phyloP scores from a whole-genome alignment of 73 alveolate species.

The Effrenium voratum region DNA sequence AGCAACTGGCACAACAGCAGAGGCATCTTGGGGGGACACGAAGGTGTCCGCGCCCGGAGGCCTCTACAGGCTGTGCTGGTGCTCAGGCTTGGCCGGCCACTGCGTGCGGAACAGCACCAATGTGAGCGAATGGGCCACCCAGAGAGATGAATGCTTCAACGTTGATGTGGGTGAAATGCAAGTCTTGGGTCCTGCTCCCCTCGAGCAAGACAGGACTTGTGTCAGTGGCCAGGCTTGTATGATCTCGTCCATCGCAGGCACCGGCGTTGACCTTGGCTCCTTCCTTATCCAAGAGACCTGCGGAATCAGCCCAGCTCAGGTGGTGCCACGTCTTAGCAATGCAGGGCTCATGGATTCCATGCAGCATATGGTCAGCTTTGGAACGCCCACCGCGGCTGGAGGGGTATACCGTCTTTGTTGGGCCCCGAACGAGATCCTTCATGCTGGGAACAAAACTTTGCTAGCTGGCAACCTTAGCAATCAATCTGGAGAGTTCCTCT shows the following conservation, averaged over 20 bases:
- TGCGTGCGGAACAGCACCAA: background rate
- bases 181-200: background rate
- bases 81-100: background rate
- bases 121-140: background rate
- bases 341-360: constrained; percentile 25
- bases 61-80: constrained; percentile 54
- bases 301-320: background rate
- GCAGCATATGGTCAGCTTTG: background rate
- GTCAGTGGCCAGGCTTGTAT: background rate
- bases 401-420: constrained; percentile 6
- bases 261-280: no score
- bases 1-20: background rate
- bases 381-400: background rate
- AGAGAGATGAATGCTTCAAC: background rate
- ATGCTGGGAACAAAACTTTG: no score
- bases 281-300: constrained; percentile 20
- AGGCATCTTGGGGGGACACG: background rate
- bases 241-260: background rate
- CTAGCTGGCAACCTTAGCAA: no score
- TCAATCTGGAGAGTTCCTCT: no score
- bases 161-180: background rate
- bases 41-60: constrained; percentile 32
- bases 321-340: constrained; percentile 3
- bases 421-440: no score
- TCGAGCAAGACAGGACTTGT: background rate